Evolutionary conservation across 306 rosid species (phyloP).

Genomic region (Purshia tridentata): DNA sequence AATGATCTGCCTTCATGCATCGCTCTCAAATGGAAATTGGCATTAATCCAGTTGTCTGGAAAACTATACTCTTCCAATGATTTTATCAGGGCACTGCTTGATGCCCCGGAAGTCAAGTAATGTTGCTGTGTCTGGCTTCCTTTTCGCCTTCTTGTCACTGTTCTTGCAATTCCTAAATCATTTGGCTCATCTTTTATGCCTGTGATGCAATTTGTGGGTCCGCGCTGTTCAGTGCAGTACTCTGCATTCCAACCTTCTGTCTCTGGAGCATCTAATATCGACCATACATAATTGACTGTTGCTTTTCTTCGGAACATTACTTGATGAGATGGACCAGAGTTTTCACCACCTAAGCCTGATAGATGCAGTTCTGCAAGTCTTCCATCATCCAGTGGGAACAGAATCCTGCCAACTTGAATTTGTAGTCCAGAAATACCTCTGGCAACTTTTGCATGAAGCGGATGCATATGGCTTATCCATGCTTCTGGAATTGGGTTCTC

Average conservation of each 20-base stretch:
- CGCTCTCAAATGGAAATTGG: constrained; percentile 63
- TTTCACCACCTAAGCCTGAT: constrained; percentile 75
- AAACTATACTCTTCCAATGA: constrained; percentile 43
- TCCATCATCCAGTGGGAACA: constrained; percentile 73
- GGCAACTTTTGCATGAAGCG: constrained; percentile 71
- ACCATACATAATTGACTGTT: constrained; percentile 62
- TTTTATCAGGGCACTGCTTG: constrained; percentile 24
- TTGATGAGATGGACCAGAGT: constrained; percentile 58
- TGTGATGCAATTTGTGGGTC: constrained; percentile 68
- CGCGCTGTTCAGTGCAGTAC: constrained; percentile 78
- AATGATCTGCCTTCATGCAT: constrained; percentile 79
- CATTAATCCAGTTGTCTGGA: constrained; percentile 55
- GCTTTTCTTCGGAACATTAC: constrained; percentile 50
- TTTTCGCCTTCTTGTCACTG: constrained; percentile 56
- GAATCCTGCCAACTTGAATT: constrained; percentile 61
- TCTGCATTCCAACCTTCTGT: constrained; percentile 98
- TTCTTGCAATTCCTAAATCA: constrained; percentile 49
- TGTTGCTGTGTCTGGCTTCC: constrained; percentile 56
- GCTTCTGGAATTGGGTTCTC: constrained; percentile 44
- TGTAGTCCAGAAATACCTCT: constrained; percentile 73
- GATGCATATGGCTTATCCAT: constrained; percentile 79
- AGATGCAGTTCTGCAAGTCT: constrained; percentile 83
- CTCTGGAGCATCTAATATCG: constrained; percentile 75
- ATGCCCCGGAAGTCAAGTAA: constrained; percentile 46
- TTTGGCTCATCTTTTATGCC: constrained; percentile 68